These are phyloP conservation scores for Lolium rigidum DNA, from an alignment of 176 grass and related monocot species.

Conservation along the genomic window DNA sequence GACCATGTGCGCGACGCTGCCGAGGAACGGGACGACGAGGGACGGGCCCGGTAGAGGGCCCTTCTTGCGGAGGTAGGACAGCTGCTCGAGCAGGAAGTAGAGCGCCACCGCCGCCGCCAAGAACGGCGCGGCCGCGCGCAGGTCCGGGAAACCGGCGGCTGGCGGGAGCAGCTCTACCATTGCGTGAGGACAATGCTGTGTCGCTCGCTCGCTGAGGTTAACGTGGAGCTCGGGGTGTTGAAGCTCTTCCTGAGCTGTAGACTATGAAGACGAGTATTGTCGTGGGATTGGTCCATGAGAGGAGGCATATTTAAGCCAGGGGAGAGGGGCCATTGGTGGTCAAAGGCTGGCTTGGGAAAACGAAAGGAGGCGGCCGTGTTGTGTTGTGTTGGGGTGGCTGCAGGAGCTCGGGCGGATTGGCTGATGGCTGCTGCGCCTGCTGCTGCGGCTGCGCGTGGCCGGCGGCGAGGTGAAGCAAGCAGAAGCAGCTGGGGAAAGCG, in stretches of 20 bases:
- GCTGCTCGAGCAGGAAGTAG: constrained; percentile 62
- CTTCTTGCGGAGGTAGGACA: constrained; percentile 80
- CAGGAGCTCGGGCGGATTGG: constrained; percentile 35
- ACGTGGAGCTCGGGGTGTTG: constrained; percentile 12
- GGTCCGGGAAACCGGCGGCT: neutral
- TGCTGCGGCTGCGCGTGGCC: neutral
- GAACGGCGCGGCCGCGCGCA: constrained; percentile 53
- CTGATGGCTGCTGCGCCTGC: constrained; percentile 2
- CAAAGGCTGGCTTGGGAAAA: constrained; percentile 38
- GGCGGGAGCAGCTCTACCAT: constrained; percentile 12
- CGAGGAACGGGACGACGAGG: constrained; percentile 72
- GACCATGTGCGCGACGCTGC: constrained; percentile 62
- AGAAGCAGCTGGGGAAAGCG: neutral
- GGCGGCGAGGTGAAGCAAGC: neutral
- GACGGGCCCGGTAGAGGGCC: constrained; percentile 56
- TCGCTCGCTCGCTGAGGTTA: too few relatives aligned
- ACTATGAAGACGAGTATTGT: neutral
- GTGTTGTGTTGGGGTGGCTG: constrained; percentile 35
- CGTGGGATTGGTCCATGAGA: neutral
- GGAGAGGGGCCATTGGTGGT: constrained; percentile 32
- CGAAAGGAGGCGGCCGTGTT: constrained; percentile 35
- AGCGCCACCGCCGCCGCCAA: constrained; percentile 37
- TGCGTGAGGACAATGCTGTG: neutral
- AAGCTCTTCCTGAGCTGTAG: neutral
- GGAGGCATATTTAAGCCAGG: constrained; percentile 46